Evolutionary conservation across 768 basidiomycete species (phyloP).

Genomic region (Boletus huronensis): DNA sequence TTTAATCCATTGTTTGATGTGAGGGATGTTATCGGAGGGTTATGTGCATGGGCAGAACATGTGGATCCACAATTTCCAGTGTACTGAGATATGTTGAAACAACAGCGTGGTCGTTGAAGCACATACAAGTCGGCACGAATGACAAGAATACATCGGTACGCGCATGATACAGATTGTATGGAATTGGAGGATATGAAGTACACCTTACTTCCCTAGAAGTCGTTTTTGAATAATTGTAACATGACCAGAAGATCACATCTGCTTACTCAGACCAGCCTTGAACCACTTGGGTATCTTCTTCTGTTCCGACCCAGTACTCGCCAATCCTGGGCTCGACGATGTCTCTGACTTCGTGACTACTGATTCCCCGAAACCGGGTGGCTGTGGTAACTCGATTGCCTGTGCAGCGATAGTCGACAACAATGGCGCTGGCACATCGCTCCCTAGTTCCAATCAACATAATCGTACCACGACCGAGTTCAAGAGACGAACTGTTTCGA

Average conservation of each 20-base stretch:
- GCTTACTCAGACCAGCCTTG: constrained; percentile 61
- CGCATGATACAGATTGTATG: constrained; percentile 1
- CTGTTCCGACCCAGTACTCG: constrained; percentile 25
- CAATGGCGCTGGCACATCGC: constrained; percentile 61
- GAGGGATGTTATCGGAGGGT: constrained; percentile 76
- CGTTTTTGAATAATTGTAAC: neutral
- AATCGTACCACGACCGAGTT: neutral
- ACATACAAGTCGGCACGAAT: constrained; percentile 4
- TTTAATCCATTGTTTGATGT: constrained; percentile 33
- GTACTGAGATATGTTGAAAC: constrained; percentile 47
- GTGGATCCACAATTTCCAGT: constrained; percentile 78
- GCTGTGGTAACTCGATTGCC: constrained; percentile 65
- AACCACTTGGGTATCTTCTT: constrained; percentile 80
- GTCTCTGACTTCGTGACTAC: constrained; percentile 2
- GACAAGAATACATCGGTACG: constrained; percentile 1
- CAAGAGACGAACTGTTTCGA: constrained; percentile 52
- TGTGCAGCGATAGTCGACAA: constrained; percentile 49
- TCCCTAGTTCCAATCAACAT: constrained; percentile 38
- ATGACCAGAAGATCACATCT: neutral
- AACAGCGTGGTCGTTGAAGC: neutral
- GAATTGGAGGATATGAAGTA: constrained; percentile 34
- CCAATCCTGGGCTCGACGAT: constrained; percentile 8
- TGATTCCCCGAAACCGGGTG: constrained; percentile 38
- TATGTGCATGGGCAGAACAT: constrained; percentile 72
- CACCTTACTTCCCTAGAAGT: constrained; percentile 27